phyloP scores from a whole-genome alignment of 164 flowering plant species.

The Nymphaea thermarum region DNA sequence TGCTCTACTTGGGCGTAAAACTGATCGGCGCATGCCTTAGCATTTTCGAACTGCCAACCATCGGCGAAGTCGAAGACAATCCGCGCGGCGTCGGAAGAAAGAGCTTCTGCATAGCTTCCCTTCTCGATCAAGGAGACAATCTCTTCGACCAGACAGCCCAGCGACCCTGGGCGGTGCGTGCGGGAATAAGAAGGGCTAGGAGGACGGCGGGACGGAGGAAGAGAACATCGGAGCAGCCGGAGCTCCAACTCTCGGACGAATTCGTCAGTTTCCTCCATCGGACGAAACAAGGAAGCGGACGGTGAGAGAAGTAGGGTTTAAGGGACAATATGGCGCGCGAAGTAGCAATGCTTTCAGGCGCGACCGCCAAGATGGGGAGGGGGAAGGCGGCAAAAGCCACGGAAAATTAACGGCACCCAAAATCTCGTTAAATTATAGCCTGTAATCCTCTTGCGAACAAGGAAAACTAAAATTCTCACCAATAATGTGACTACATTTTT shows the following conservation, averaged over 20 bases:
- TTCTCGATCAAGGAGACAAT: slow-evolving; percentile 36
- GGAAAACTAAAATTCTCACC: too few relatives aligned
- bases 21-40: slow-evolving; percentile 26
- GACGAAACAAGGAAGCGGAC: too few relatives aligned
- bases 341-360: too few relatives aligned
- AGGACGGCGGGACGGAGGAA: slow-evolving; percentile 12
- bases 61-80: slow-evolving; percentile 16
- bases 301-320: too few relatives aligned
- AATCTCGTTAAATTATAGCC: too few relatives aligned
- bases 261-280: not conserved
- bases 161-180: not conserved
- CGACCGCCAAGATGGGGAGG: too few relatives aligned
- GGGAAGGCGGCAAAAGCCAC: too few relatives aligned
- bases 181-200: slow-evolving; percentile 7
- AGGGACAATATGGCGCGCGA: too few relatives aligned
- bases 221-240: slow-evolving; percentile 70
- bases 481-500: too few relatives aligned
- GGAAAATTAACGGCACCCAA: too few relatives aligned
- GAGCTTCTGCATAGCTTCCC: slow-evolving; percentile 49
- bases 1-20: slow-evolving; percentile 33
- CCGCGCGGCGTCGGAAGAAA: slow-evolving; percentile 37
- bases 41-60: slow-evolving; percentile 15
- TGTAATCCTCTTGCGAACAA: too few relatives aligned
- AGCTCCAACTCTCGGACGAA: slow-evolving; percentile 53
- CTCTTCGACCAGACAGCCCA: slow-evolving; percentile 12